Conservation (phyloP, 108 stramenopile species). For the Nitzschia sp. region DNA sequence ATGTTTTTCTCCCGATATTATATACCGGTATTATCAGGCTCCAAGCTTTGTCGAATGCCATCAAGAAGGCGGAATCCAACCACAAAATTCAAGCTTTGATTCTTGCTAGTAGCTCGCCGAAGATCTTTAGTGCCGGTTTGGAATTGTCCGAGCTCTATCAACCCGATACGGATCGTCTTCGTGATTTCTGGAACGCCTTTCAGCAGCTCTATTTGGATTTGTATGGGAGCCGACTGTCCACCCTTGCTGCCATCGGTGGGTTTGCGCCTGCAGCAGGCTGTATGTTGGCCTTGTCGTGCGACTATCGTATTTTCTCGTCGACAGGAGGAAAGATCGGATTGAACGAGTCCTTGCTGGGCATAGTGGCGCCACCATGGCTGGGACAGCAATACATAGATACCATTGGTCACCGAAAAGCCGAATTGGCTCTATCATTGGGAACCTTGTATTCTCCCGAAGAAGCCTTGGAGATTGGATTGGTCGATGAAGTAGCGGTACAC, state of each 20-base stretch:
- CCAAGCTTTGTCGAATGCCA: slow-evolving; percentile 53
- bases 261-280: slow-evolving; percentile 89
- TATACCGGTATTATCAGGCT: slow-evolving; percentile 37
- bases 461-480: slow-evolving; percentile 65
- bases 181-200: slow-evolving; percentile 73
- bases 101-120: slow-evolving; percentile 53
- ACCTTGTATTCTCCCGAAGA: slow-evolving; percentile 60
- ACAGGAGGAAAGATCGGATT: slow-evolving; percentile 63
- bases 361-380: slow-evolving; percentile 71
- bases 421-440: slow-evolving; percentile 67
- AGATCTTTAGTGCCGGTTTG: slow-evolving; percentile 85
- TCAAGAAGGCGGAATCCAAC: slow-evolving; percentile 57
- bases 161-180: slow-evolving; percentile 58
- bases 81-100: slow-evolving; percentile 59
- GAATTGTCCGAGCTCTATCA: slow-evolving; percentile 73
- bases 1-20: background rate
- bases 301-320: slow-evolving; percentile 72
- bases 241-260: slow-evolving; percentile 71
- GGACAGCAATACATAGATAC: slow-evolving; percentile 49
- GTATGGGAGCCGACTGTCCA: slow-evolving; percentile 72
- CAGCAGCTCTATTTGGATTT: slow-evolving; percentile 85
- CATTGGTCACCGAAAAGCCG: slow-evolving; percentile 77
- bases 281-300: slow-evolving; percentile 83
- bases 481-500: slow-evolving; percentile 64
- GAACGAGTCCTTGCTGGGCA: slow-evolving; percentile 83